Evolutionary conservation across 2,329 filamentous ascomycete genomes (phyloP), one percentile per base, ranked within the genome.

Genomic region (Volutella citrinella): DNA sequence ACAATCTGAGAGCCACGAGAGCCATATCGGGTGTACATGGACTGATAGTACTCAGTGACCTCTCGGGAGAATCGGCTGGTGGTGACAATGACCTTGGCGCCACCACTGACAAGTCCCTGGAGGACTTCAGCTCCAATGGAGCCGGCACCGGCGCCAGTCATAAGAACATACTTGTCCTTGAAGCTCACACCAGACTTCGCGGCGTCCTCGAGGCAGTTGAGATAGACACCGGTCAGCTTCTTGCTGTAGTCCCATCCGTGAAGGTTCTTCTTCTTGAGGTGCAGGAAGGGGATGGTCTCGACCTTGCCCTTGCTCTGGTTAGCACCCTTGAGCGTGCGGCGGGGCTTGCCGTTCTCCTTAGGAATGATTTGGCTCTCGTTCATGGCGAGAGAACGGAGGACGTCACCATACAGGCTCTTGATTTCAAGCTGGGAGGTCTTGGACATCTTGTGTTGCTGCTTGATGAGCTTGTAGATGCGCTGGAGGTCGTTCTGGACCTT

Each of bases 181-280:
- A 95, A 98, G 28, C 82, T 93, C 40, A 98, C 82, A 62, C 93
- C 93, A 36, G 80, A 74, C 55, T 82, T 85, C 46, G 93, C 93
- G 47, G 90, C 89, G 45, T 90, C 79, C 68, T 95, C 90, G 19
- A 98, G 69, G 43, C 88, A 89, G 60, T 96, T 88, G 20, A 98
- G 79, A 61, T 98, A 98, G 51, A 90, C 66, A 37, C 87, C 86
- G 16, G 93, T 97, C 38, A 98, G 78, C 72, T 94, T 96, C 78
- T 97, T 98, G 80, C 88, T 97, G 73, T 97, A 98, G 58, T 97
- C 90, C 93, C 93, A 98, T 42, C 91, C 91, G 56, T 95, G 85
- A 43, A 90, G 80, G 34, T 87, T 82, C 67, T 95, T 94, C 64
- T 88, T 86, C 78, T 96, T 96, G 38, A 98, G 73, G 62, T 98